Percentiles rank a stretch among this genome's conserved stretches.
Evolutionary conservation across 805 yeast species (phyloP).

Genomic region (Danielozyma ontarioensis): DNA sequence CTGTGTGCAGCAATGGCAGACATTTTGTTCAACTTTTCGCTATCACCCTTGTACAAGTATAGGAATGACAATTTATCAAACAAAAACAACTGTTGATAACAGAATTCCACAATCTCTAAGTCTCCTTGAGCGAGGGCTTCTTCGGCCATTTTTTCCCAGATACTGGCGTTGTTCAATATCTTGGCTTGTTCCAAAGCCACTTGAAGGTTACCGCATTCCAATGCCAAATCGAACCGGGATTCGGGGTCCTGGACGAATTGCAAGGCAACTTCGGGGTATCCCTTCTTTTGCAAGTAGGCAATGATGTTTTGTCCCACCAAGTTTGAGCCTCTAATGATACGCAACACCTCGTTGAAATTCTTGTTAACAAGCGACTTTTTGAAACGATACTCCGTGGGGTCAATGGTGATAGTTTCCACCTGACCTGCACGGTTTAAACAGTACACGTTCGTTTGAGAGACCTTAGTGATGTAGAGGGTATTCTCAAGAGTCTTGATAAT

Average conservation of each 20-base stretch:
- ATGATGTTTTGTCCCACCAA: conserved; percentile 97
- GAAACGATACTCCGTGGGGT: conserved; percentile 96
- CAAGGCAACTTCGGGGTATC: conserved; percentile 95
- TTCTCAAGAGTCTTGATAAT: conserved; percentile 88
- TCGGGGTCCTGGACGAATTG: conserved; percentile 97
- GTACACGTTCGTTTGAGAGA: conserved; percentile 64
- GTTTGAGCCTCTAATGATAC: conserved; percentile 82
- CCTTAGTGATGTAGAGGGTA: conserved; percentile 77
- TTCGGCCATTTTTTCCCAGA: conserved; percentile 78
- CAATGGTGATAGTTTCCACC: conserved; percentile 73
- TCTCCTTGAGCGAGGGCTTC: conserved; percentile 93
- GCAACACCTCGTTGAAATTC: conserved; percentile 86
- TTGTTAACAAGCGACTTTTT: conserved; percentile 87
- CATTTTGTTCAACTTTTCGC: conserved; percentile 73
- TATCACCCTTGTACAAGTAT: conserved; percentile 80
- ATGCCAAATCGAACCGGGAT: conserved; percentile 90
- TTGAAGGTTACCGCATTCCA: conserved; percentile 84
- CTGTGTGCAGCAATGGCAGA: conserved; percentile 84
- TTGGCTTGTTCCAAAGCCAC: conserved; percentile 89
- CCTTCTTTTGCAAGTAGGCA: conserved; percentile 89
- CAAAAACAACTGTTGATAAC: conserved; percentile 78
- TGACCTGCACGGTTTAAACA: conserved; percentile 83
- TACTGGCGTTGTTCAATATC: conserved; percentile 56
- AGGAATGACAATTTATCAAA: conserved; percentile 89
- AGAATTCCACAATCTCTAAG: conserved; percentile 75